Base-by-base conservation (phyloP, 2,329 filamentous ascomycete species). In the Pleurostoma richardsiae region DNA sequence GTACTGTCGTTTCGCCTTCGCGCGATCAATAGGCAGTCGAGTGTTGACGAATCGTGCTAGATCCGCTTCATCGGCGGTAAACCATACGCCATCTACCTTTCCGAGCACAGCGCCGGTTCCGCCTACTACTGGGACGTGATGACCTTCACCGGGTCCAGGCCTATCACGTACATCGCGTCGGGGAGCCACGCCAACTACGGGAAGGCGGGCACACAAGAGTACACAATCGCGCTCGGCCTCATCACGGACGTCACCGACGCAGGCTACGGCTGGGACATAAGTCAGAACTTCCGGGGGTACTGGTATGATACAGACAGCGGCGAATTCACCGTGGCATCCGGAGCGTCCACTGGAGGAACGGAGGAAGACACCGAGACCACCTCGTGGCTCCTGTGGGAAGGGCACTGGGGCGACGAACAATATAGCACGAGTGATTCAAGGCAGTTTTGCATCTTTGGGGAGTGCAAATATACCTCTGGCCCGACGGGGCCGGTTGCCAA, bases 121-220 rank as follows among this genome's bases (percentile, higher is more conserved):
- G 56, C 57, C 39, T 59, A 59, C 49, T 49, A 49, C 33, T 59
- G 52, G 49, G 43, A 47, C 30, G 52, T 50, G 2, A 10, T 58
- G 31, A 30, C 41, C 42, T 49, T 49, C 39, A 49, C 40, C 19
- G 41, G 39, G 26, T 31, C 39, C 31, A 51, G 52, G 8, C 56
- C 56, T 3, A 43, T 53, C 11, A 43, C 50, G 6, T 59, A 55
- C 43, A 40, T 55, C 29, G 56, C 46, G 41, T 30, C 10, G 30
- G 56, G 56, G 29, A 46, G 49, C 11, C 56, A 59, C 42, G 56
- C 56, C 42, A 56, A 56, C 48, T 59, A 59, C 41, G 54, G 46
- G 39, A 58, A 44, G 10, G 42, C 54, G 19, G 56, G 56, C 33
- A 33, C 30, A 6, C 45, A 59, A 33, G 45, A 52, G 6, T 59